phyloP scores from a whole-genome alignment of 495 filamentous ascomycete species.

The Aspergillus biplanus region DNA sequence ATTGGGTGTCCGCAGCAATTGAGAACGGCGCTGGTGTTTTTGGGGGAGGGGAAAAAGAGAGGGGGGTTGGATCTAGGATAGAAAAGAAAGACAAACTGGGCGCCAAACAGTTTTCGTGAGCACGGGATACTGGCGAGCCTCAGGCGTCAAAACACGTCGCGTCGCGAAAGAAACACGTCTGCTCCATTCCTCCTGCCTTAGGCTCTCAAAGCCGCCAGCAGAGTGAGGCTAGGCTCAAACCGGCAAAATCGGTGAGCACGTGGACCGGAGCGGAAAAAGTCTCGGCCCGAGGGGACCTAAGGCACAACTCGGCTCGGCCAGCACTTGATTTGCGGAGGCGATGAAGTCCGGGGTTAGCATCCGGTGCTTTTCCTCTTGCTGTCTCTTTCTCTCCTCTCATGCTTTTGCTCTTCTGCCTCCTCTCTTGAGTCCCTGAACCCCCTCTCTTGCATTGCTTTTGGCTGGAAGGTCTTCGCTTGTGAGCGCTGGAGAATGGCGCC shows the following conservation, averaged over 20 bases:
- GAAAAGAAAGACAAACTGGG: conserved; percentile 4
- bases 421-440: conserved; percentile 12
- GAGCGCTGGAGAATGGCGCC: conserved; percentile 58
- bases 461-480: conserved; percentile 12
- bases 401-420: not conserved
- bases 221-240: conserved; percentile 17
- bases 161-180: conserved; percentile 32
- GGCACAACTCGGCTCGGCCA: conserved; percentile 32
- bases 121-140: conserved; percentile 15
- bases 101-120: conserved; percentile 17
- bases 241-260: conserved; percentile 20
- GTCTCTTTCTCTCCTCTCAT: conserved; percentile 20
- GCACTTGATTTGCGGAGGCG: conserved; percentile 32
- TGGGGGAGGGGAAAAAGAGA: conserved; percentile 16
- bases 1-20: conserved; percentile 20
- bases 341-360: conserved; percentile 36
- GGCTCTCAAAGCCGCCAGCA: not conserved
- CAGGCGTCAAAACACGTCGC: conserved; percentile 34
- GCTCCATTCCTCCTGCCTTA: conserved; percentile 15
- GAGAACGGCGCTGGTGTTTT: conserved; percentile 23
- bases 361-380: conserved; percentile 13
- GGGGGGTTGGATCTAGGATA: conserved; percentile 10
- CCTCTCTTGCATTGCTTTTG: conserved; percentile 11
- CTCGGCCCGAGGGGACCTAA: conserved; percentile 34
- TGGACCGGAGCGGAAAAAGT: conserved; percentile 35